These are phyloP conservation scores for Globisporangium canariense DNA, from an alignment of 352 stramenopile genomes.

Conservation along the genomic window DNA sequence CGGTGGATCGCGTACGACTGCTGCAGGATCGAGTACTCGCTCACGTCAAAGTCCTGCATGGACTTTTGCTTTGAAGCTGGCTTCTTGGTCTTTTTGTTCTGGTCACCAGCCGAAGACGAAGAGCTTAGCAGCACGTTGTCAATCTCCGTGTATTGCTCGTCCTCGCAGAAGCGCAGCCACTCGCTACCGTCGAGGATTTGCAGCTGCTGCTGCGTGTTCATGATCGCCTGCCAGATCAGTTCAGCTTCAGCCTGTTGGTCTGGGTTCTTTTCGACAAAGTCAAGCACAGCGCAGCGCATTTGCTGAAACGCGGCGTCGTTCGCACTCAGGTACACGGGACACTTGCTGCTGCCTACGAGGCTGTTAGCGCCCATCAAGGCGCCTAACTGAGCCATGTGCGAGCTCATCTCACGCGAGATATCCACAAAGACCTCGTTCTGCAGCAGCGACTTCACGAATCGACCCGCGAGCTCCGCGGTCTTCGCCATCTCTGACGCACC, in stretches of 20 bases:
- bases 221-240: constrained; percentile 34
- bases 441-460: constrained; percentile 54
- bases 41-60: constrained; percentile 32
- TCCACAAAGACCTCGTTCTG: constrained; percentile 39
- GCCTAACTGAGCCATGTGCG: constrained; percentile 23
- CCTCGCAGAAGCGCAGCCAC: constrained; percentile 71
- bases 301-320: constrained; percentile 50
- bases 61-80: constrained; percentile 20
- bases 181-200: constrained; percentile 56
- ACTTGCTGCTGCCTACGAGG: constrained; percentile 10
- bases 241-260: constrained; percentile 27
- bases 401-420: constrained; percentile 26
- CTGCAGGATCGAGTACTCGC: constrained; percentile 61
- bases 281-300: constrained; percentile 20
- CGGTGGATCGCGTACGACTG: constrained; percentile 82
- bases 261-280: constrained; percentile 4
- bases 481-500: background rate
- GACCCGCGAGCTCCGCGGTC: constrained; percentile 32
- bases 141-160: constrained; percentile 57
- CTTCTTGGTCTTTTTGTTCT: constrained; percentile 18
- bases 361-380: constrained; percentile 9
- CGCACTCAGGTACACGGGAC: constrained; percentile 43
- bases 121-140: constrained; percentile 32
- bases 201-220: constrained; percentile 37
- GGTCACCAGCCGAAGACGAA: constrained; percentile 8